phyloP scores from a whole-genome alignment of 805 yeast species.

The Spathaspora passalidarum region DNA sequence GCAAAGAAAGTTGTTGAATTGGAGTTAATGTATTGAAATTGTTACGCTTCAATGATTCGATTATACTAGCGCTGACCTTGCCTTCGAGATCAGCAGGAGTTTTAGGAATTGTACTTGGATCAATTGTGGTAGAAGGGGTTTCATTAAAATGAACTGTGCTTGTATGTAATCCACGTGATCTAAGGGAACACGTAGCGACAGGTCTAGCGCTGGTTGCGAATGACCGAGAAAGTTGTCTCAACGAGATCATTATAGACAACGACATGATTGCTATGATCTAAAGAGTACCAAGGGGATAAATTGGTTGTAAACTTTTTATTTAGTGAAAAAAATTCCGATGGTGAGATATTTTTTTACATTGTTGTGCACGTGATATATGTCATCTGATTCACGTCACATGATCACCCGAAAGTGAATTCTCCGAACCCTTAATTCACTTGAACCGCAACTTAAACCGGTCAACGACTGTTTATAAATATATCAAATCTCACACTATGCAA shows the following conservation, averaged over 20 bases:
- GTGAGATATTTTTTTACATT: background rate
- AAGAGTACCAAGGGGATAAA: background rate
- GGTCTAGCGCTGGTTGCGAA: background rate
- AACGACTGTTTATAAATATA: background rate
- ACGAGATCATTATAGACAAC: background rate
- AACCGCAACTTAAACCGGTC: too few relatives aligned
- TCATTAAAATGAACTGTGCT: background rate
- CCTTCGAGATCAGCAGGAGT: slow-evolving; percentile 1
- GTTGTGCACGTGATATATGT: background rate
- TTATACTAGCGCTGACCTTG: slow-evolving; percentile 12
- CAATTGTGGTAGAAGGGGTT: background rate
- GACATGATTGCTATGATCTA: background rate
- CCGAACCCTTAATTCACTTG: too few relatives aligned
- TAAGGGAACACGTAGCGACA: background rate
- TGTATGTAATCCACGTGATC: background rate
- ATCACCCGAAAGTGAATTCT: background rate
- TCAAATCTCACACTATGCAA: background rate
- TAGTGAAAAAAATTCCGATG: background rate
- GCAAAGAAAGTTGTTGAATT: slow-evolving; percentile 64
- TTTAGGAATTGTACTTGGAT: background rate
- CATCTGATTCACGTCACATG: background rate
- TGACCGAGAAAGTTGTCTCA: background rate
- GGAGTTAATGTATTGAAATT: slow-evolving; percentile 58
- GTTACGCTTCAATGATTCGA: slow-evolving; percentile 35
- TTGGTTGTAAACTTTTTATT: background rate